Percentiles rank a stretch among this genome's conserved stretches.
These are phyloP conservation scores for Chernovozyma aurita DNA, from an alignment of 1,139 yeast genomes.

Conservation along the genomic window DNA sequence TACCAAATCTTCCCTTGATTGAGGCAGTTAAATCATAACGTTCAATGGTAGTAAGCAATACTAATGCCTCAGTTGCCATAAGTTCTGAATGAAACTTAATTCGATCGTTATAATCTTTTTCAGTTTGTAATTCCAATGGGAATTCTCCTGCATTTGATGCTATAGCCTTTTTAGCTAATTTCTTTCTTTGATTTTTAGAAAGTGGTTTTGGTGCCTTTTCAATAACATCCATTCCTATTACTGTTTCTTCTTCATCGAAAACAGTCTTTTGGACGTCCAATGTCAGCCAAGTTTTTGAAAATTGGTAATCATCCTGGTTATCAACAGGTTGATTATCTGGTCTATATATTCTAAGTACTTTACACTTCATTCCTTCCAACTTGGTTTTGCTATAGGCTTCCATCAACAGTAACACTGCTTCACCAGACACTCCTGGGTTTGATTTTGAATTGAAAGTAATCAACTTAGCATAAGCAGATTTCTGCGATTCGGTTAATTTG, in stretches of 20 bases:
- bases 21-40: constrained; percentile 33
- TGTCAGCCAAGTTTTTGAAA: constrained; percentile 27
- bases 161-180: constrained; percentile 23
- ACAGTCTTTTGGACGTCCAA: constrained; percentile 27
- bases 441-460: constrained; percentile 27
- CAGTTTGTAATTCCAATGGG: constrained; percentile 9
- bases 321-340: constrained; percentile 4
- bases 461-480: constrained; percentile 32
- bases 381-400: constrained; percentile 27
- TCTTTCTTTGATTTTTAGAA: constrained; percentile 34
- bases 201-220: constrained; percentile 17
- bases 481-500: constrained; percentile 22
- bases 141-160: constrained; percentile 11
- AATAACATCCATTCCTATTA: constrained; percentile 6
- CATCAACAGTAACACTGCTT: constrained; percentile 33
- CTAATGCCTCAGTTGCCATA: constrained; percentile 38
- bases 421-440: constrained; percentile 36
- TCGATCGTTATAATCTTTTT: constrained; percentile 9
- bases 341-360: constrained; percentile 31
- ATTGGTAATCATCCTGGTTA: too few species aligned
- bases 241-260: constrained; percentile 15
- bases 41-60: constrained; percentile 31
- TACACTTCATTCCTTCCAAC: constrained; percentile 28
- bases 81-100: constrained; percentile 26
- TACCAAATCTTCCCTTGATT: constrained; percentile 26